Evolutionary conservation across 2,329 filamentous ascomycete genomes (phyloP), one percentile per base, ranked within the genome.

Genomic region (Teratosphaeriaceae sp.): DNA sequence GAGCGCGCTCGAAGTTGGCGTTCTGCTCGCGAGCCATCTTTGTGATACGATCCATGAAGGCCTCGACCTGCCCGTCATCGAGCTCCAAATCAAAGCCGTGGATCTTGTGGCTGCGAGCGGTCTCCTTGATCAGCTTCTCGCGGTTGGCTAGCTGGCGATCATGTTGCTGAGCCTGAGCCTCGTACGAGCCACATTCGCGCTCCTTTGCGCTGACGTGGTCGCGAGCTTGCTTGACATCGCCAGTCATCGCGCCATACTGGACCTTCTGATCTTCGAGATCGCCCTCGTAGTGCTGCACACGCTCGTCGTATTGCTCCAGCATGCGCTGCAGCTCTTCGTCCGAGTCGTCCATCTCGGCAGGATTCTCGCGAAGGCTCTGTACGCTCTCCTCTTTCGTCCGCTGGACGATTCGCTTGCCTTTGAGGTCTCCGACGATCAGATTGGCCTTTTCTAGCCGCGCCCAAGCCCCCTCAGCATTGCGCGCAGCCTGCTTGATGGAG

Each of bases 81-180:
- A 95, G 68, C 11, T 88, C 80, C 16, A 82, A 78, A 49, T 95
- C 88, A 57, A 85, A 95, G 0, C 89, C 89, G 24, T 87, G 82
- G 49, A 98, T 85, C 45, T 79, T 81, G 63, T 95, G 85, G 20
- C 73, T 74, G 35, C 79, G 74, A 13, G 90, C 88, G 27, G 86
- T 80, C 44, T 89, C 82, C 50, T 82, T 87, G 43, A 96, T 80
- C 62, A 94, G 76, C 8, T 76, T 73, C 56, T 83, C 75, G 29
- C 90, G 84, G 34, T 77, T 71, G 53, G 79, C 72, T 3, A 95
- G 62, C 51, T 96, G 85, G 3, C 84, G 79, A 59, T 96, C 87
- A 59, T 92, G 87, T 55, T 84, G 86, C 48, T 86, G 83, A 66
- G 90, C 88, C 59, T 95, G 84, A 2, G 89, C 90, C 63, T 92